These are phyloP conservation scores for Metroxylon sagu DNA, from an alignment of 176 grass and related monocot species.

Conservation along the genomic window DNA sequence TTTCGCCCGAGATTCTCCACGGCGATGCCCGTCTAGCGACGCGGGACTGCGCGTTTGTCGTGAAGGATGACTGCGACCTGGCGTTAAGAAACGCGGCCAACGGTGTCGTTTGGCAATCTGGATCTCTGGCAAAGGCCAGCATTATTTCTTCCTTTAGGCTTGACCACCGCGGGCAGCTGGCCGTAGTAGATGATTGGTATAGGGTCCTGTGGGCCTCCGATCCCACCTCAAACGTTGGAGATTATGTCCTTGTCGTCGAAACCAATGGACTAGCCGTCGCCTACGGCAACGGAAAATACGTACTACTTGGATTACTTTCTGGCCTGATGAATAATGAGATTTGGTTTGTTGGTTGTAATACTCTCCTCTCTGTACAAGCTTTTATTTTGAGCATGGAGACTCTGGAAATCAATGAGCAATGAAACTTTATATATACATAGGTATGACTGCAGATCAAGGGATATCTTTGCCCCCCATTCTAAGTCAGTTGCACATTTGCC, in stretches of 20 bases:
- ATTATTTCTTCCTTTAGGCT: background rate
- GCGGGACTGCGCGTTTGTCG: background rate
- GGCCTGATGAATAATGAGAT: no score
- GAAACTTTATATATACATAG: no score
- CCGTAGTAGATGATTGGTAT: background rate
- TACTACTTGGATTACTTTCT: no score
- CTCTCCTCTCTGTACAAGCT: no score
- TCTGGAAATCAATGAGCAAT: no score
- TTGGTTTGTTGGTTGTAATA: no score
- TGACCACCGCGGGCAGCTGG: constrained; percentile 11
- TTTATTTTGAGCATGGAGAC: no score
- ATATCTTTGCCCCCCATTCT: no score
- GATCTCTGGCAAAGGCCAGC: background rate
- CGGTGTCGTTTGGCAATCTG: background rate
- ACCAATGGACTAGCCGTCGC: constrained; percentile 2
- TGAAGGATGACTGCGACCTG: constrained; percentile 5
- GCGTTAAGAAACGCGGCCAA: background rate
- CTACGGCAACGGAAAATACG: background rate
- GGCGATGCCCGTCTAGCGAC: background rate
- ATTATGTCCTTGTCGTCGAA: background rate
- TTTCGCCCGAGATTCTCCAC: background rate
- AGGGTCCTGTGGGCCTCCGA: background rate
- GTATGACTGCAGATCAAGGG: no score
- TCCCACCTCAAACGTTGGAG: background rate
- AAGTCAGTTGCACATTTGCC: no score